Evolutionary conservation across 176 grass and related monocot genomes (phyloP), one percentile per base, ranked within the genome.

Genomic region (Alloteropsis semialata): DNA sequence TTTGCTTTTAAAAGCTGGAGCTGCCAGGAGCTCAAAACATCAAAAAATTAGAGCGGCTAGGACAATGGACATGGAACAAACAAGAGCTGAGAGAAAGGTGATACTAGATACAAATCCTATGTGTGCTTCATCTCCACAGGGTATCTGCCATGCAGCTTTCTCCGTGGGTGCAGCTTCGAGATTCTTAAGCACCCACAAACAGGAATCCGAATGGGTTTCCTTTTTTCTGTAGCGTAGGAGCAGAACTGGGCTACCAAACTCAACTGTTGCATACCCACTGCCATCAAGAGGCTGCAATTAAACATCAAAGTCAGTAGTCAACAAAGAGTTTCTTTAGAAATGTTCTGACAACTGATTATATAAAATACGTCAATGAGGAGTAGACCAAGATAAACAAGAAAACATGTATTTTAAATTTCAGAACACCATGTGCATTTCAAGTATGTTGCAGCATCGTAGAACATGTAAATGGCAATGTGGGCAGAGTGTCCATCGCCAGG

Each of bases 11-110:
- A 82, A 46, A 78, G 46, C 19, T 49, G 69, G 43, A 72, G 21
- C 25, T 48, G 25, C 15, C 28, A 29, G 25, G 69, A 30, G 5
- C 27, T 27, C 10, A 50, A 32, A 18, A n/a, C 24, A 32, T 82
- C 75, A 81, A 58, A 68, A 85, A 59, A 81, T 61, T 28, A 92
- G 53, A 65, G 91, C 49, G 41, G 87, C 80, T 39, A 93, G 38
- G 37, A 99, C 85, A 41, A 96, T 83, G 60, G 79, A 88, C 49
- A 99, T 32, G 65, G 96, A 90, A 65, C 87, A 95, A 32, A 90
- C 34, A 38, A 99, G 73, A 77, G 96, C 93, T 0, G 85, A 87
- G 75, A 92, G 56, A 72, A 96, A 99, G 32, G 93, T 99, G 39
- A 90, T 24, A 75, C 62, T 68, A 69, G 92, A 91, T 65, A 96